Evolutionary conservation across 2,329 filamentous ascomycete genomes (phyloP), one percentile per base, ranked within the genome.

Genomic region (Aciculosporium take): DNA sequence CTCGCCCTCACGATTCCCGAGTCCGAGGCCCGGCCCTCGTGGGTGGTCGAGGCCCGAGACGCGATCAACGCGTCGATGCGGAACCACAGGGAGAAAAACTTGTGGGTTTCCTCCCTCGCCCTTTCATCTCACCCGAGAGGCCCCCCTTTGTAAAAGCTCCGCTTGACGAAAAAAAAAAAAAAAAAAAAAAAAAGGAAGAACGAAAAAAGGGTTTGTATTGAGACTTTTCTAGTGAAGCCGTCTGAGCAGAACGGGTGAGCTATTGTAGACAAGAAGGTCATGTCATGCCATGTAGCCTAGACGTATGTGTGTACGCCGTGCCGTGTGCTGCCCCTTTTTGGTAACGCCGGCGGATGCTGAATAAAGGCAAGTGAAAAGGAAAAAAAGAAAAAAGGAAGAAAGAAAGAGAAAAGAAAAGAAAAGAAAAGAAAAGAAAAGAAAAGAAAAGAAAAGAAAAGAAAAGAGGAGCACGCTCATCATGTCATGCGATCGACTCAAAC

Each of bases 1-100:
- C 67, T 83, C 3, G 75, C 76, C 4, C 61, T 82, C 37, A 82
- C 77, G 0, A 64, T 83, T 2, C 75, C 74, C 0, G 76, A 80
- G 48, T 66, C 65, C 21, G 53, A 56, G 6, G 41, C 49, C 20
- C 51, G 49, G 18, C 46, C 46, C 6, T 47, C 52, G n/a, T 48
- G 48, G 18, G 42, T 67, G 17, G 55, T 57, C 15, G 46, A 48
- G 23, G 54, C 51, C 28, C 61, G 73, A 5, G 55, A 64, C 20
- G 51, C 57, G 18, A 55, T 81, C 39, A 81, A 81, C 50, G 46
- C 55, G 2, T 52, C 61, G 27, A 81, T 81, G 42, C 61, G 68
- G 47, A 54, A 51, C 4, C 66, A 76, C 47, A 54, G 64, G 30
- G 60, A 60, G 20, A 57, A 63, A 2, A 64, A 70, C 46, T 76